Base-by-base conservation (phyloP, 176 grass and related monocot genomes). In the Aegilops longissima region DNA sequence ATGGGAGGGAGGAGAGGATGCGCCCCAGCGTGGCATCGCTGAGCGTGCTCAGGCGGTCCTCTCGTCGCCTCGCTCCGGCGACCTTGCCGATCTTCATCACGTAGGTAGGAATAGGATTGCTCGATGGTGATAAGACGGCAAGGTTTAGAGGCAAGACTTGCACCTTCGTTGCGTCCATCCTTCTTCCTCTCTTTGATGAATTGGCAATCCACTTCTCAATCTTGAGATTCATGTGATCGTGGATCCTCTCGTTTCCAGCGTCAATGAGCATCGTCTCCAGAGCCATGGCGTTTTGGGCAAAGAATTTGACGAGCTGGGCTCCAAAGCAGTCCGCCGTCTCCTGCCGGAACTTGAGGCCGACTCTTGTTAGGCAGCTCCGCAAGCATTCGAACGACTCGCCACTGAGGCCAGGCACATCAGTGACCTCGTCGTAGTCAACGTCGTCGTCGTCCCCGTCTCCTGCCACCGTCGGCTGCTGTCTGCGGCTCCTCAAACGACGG, bases 1-100 rank as follows among this genome's bases (percentile, higher is more conserved):
- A n/a, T 20, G 70, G 70, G 39, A 87, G 86, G 70, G 67, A 87
- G 5, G 86, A 76, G 2, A 87, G 79, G 68, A 87, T 17, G 59
- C 65, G 61, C 20, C 79, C 70, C 1, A 76, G 14, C 21, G 34
- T 61, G 13, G 8, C 25, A 12, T 80, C 52, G 0, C 27, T 13
- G 35, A 86, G 77, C 36, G 5, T 23, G 52, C 85, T 86, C 25
- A 86, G 66, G 11, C 27, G 78, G 38, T 86, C 39, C n/a, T 16
- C 39, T 24, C 20, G 69, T 5, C 10, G 34, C 34, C 67, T 38
- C 67, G 17, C 17, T 21, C 33, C 1, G 14, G 31, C 31, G 66
- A 4, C 3, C 45, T 13, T 14, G 45, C 11, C 45, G 12, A 49
- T 49, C 65, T 33, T 14, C 65, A 33, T 67, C 65, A 10, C 9